Base-by-base conservation (phyloP, 768 basidiomycete genomes). In the Hericium rajendrae region DNA sequence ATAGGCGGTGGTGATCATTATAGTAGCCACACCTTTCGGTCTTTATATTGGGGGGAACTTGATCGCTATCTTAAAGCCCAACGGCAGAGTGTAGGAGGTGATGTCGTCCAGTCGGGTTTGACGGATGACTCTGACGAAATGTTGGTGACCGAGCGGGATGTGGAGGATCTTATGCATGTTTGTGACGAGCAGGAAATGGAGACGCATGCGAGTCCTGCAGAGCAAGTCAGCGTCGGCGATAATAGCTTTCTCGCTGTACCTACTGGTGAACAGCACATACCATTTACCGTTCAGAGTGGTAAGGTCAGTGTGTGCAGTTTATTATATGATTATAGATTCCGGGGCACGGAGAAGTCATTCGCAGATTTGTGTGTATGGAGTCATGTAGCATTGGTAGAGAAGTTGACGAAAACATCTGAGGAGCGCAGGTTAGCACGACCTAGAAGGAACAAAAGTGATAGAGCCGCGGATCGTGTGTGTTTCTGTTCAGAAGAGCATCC, bases 1-100 rank as follows among this genome's bases (percentile, higher is more conserved):
- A 50, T 69, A 0, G 69, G 67, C 0, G 59, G 64, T 0, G 69
- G 68, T 0, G 65, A 67, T 26, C 40, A 56, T 26, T 69, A 67
- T n/a, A 60, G 48, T 0, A 60, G 57, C 15, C 62, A 67, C 28
- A 59, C 13, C 1, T 66, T 59, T 48, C 15, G 24, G 0, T 9
- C 59, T 0, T 51, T 67, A 1, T 63, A 50, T 38, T 58, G 53
- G 59, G 53, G 38, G 10, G 18, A 22, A 1, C 48, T 59, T 18
- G 55, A 48, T 26, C 6, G 53, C 38, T n/a, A 10, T 18, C 8
- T 48, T 22, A 9, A 18, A 6, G 48, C 13, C 9, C 10, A 48
- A 18, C 9, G 6, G 48, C 8, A 18, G 18, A 18, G n/a, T n/a
- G n/a, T n/a, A n/a, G n/a, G n/a, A n/a, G n/a, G n/a, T n/a, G n/a